Base-by-base conservation (phyloP, 305 asterid species). In the Ajuga reptans region DNA sequence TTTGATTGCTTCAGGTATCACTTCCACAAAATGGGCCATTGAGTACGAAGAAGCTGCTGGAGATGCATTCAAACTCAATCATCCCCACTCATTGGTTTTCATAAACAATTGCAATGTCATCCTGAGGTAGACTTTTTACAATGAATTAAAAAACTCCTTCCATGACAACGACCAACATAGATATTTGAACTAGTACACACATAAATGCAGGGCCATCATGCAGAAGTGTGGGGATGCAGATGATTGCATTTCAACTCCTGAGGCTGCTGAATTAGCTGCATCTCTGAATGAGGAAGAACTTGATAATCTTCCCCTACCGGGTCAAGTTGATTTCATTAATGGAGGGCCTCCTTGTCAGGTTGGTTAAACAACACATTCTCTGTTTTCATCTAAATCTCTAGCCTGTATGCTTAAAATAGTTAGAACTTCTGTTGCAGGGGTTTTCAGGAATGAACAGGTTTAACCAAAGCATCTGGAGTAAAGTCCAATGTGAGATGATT, bases 1-100 rank as follows among this genome's bases (percentile, higher is more conserved):
- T 39, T 66, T 80, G 56, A 71, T 76, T 57, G 77, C 63, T 77
- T 60, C 80, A 91, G 96, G 96, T 62, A 86, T 69, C 43, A 60
- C 95, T 36, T 68, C 39, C 51, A 86, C 99, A 18, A 93, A 87
- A 78, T 93, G 99, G 99, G 99, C 99, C 47, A 93, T 93, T 68
- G 97, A 93, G 81, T 93, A 93, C 58, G 99, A 90, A 55, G 94
- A 78, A 54, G 84, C 96, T 54, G 97, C 97, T 64, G 97, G 90
- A 77, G 89, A 86, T 73, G 97, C 99, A 51, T 93, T 93, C 82
- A 91, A 67, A 78, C 96, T 91, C 77, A 93, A 93, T 81, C 95
- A 93, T 77, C 96, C 96, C 3, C 87, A 69, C 71, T 75, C 97
- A 8, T 61, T 73, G 65, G 96, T 87, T 59, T 87, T 93, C 66